These are phyloP conservation scores for Paracorniculantispora psalliotae DNA, from an alignment of 2,329 filamentous ascomycete species.

Conservation along the genomic window DNA sequence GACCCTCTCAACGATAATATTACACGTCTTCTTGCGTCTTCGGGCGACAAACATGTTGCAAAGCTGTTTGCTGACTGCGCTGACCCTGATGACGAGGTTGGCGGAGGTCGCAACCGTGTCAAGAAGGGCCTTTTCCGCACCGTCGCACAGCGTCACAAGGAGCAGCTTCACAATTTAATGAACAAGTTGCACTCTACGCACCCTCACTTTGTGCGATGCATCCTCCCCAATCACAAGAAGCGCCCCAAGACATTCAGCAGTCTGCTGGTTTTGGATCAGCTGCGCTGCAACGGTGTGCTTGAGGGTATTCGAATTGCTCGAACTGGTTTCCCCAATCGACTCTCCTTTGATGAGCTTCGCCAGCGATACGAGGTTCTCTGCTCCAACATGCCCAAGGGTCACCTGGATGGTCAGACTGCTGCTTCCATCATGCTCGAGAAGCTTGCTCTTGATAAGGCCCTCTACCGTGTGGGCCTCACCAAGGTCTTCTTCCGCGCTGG, in stretches of 20 bases:
- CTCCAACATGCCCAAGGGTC: constrained; percentile 79
- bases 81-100: constrained; percentile 69
- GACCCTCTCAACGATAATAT: constrained; percentile 97
- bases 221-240: constrained; percentile 97
- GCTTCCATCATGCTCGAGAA: constrained; percentile 85
- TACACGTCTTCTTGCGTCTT: constrained; percentile 78
- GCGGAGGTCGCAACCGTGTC: constrained; percentile 69
- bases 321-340: constrained; percentile 91
- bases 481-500: constrained; percentile 98
- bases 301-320: constrained; percentile 96
- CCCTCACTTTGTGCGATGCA: constrained; percentile 96
- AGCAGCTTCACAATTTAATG: constrained; percentile 97
- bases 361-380: constrained; percentile 95
- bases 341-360: constrained; percentile 89
- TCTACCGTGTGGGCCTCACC: constrained; percentile 90
- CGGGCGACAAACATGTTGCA: constrained; percentile 77
- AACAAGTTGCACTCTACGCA: constrained; percentile 89
- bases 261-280: constrained; percentile 88
- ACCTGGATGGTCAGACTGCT: constrained; percentile 83
- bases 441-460: constrained; percentile 74
- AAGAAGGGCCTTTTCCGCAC: constrained; percentile 98
- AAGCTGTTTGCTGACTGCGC: constrained; percentile 83
- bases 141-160: constrained; percentile 94
- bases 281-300: constrained; percentile 98
- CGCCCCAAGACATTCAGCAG: constrained; percentile 87